These are phyloP conservation scores for Coemansia sp. DNA, from an alignment of 192 early-diverging fungal genomes.

Conservation along the genomic window DNA sequence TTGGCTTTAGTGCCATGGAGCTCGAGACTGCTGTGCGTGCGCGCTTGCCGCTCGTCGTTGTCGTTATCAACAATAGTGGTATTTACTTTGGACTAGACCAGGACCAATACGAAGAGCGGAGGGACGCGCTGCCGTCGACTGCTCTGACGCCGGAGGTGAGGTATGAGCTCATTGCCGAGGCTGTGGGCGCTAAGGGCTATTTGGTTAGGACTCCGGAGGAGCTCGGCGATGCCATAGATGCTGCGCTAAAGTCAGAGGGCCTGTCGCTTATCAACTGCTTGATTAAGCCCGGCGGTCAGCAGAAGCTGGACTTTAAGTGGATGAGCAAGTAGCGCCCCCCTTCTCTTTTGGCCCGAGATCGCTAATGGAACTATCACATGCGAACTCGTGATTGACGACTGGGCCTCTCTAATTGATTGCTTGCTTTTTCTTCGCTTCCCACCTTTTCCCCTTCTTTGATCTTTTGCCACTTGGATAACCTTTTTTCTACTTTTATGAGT, in stretches of 20 bases:
- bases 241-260: constrained; percentile 45
- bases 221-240: constrained; percentile 52
- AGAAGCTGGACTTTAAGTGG: constrained; percentile 59
- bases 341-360: no score
- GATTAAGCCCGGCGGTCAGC: constrained; percentile 62
- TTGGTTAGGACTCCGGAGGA: constrained; percentile 59
- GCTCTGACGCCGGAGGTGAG: constrained; percentile 63
- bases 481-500: constrained; percentile 3
- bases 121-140: constrained; percentile 56
- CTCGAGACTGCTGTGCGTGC: constrained; percentile 67
- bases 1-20: constrained; percentile 80
- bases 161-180: constrained; percentile 68
- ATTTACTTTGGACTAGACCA: constrained; percentile 68
- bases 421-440: not conserved
- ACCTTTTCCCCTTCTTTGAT: not conserved
- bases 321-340: constrained; percentile 9
- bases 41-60: constrained; percentile 62
- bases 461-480: not conserved
- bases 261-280: constrained; percentile 67
- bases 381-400: not conserved
- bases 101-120: constrained; percentile 49
- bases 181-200: constrained; percentile 62
- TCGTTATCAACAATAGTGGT: constrained; percentile 78
- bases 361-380: not conserved
- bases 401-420: not conserved